Base-by-base conservation (phyloP, 116 monocot genomes). In the Dioscorea cayenensis region DNA sequence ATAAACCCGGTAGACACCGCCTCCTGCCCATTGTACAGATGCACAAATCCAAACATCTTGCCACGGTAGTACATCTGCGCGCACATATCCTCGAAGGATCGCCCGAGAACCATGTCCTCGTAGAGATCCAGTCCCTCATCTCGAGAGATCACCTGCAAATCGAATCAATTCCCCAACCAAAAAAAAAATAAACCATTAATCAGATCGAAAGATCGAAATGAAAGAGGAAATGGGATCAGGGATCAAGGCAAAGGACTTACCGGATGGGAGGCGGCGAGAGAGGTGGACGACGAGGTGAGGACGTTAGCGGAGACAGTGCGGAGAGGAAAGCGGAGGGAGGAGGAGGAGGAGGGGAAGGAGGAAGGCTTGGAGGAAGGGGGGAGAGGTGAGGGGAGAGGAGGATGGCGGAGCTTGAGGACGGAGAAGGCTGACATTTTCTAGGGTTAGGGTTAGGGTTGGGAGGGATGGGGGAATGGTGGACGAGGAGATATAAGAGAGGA, bases 11-110 rank as follows among this genome's bases (percentile, higher is more conserved):
- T 83, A 73, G 94, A 94, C 52, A 94, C 85, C 9, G 94, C 94
- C 66, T 94, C 90, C 66, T 94, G 94, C 14, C 94, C 94, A 61
- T 94, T 94, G 77, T 94, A 94, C 60, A 94, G 78, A 71, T 94
- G 94, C 52, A 94, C 94, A 66, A 94, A 94, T 0, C 94, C 94
- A 49, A 94, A 90, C 94, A 94, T 94, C 80, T 90, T 94, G 59
- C 94, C 94, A 0, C 90, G 69, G 80, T 94, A 94, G 86, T 94
- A 94, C 94, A 94, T 94, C 82, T 94, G 94, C 1, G 94, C 94
- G 49, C 94, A 94, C 94, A 90, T 88, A 75, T 94, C 91, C 82
- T 94, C 90, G 65, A 90, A 90, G 55, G 70, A 37, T 3, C 90
- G 88, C 8, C 94, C 94, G 14, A 94, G 72, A 2, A 94, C 61